Evolutionary conservation across 1,284 basidiomycete species (phyloP), one percentile per base, ranked within the genome.

Genomic region (Cutaneotrichosporon sp.): DNA sequence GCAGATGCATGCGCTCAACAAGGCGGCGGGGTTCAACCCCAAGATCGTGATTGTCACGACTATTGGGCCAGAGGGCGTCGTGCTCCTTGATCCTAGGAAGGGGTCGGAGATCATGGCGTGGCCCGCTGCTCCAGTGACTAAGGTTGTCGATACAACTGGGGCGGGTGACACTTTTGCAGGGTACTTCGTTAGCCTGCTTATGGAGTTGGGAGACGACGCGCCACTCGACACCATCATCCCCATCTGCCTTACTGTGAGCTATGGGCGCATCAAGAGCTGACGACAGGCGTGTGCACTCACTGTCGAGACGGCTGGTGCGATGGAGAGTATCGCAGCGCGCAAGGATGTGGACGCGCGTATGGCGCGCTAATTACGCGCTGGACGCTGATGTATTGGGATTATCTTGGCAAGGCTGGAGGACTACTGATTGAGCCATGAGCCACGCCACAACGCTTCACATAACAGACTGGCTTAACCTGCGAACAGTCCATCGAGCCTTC

Each of bases 101-200:
- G 21, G 46, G 3, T 18, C 22, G 16, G 60, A 65, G 47, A 18
- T 52, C 18, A 9, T n/a, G 21, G 32, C 50, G 5, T 65, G 52
- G 50, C 64, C 64, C 10, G 64, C 64, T 4, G 64, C 58, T 4
- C 50, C 55, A 36, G 61, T 61, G 13, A 22, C 31, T 32, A 58
- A 61, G 60, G 64, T 65, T 16, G 64, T 65, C 61, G 81, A 82
- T 63, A 81, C 80, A 22, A 82, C 81, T 0, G 81, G 81, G 13
- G 81, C 81, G 0, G 81, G 81, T 10, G 81, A 82, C 65, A 79
- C 77, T 60, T 82, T 82, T 60, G 73, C 77, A 9, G 81, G 81
- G 2, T 80, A 76, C 65, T 76, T 82, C 51, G 76, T 74, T 3
- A 77, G 78, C 31, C 75, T 78, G 9, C 63, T 81, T 60, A 78